These are phyloP conservation scores for Erysimum cheiri DNA, from an alignment of 441 rosid genomes.

Conservation along the genomic window DNA sequence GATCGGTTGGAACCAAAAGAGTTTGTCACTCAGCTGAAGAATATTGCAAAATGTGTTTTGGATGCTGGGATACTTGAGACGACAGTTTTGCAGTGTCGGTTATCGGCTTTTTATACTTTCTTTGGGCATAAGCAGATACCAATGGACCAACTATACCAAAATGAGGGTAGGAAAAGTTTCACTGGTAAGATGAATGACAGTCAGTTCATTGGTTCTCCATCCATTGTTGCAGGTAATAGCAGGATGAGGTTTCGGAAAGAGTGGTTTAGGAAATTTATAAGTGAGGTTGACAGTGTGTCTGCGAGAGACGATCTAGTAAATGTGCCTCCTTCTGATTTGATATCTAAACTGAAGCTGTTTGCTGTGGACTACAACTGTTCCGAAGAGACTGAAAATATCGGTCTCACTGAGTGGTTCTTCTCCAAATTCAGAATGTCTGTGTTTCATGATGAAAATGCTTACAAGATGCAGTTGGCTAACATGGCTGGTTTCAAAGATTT, in stretches of 20 bases:
- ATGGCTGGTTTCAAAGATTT: slow-evolving; percentile 50
- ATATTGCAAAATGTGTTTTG: slow-evolving; percentile 51
- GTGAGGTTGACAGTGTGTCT: slow-evolving; percentile 50
- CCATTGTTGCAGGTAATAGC: slow-evolving; percentile 54
- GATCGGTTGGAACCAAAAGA: slow-evolving; percentile 57
- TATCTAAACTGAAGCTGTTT: slow-evolving; percentile 56
- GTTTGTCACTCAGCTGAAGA: slow-evolving; percentile 61
- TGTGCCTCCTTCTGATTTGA: slow-evolving; percentile 58
- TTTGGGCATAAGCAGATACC: slow-evolving; percentile 64
- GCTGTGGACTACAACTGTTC: slow-evolving; percentile 62
- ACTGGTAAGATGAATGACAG: slow-evolving; percentile 46
- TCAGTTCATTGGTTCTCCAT: slow-evolving; percentile 53
- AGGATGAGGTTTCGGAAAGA: slow-evolving; percentile 63
- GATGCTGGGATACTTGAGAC: slow-evolving; percentile 58
- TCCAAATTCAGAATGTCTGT: slow-evolving; percentile 73
- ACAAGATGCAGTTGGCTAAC: slow-evolving; percentile 61
- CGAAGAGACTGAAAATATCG: slow-evolving; percentile 50
- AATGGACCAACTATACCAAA: slow-evolving; percentile 49
- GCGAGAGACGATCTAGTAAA: slow-evolving; percentile 52
- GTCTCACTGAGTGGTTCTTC: slow-evolving; percentile 71
- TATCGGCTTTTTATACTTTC: slow-evolving; percentile 65
- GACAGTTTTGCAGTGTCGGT: slow-evolving; percentile 49
- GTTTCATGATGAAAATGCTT: slow-evolving; percentile 67
- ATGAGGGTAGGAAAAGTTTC: slow-evolving; percentile 42
- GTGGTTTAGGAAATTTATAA: slow-evolving; percentile 56